A percentile compares a stretch with the other conserved stretches of the same genome.
These are phyloP conservation scores for Trichopus zeylanicus DNA, from an alignment of 116 monocot genomes.

Conservation along the genomic window DNA sequence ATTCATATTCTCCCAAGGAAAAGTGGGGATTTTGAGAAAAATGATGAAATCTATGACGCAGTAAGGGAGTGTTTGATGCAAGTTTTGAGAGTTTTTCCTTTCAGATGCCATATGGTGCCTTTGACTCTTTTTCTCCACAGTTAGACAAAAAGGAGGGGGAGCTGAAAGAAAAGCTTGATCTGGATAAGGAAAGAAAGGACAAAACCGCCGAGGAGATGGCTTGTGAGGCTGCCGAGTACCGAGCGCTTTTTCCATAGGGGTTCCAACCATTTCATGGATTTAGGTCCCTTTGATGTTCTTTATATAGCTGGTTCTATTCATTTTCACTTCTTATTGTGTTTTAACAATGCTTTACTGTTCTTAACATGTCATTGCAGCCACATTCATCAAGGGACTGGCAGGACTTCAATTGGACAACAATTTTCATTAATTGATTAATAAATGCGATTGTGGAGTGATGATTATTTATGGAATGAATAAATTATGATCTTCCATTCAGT, in stretches of 20 bases:
- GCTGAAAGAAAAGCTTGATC: slow-evolving; percentile 77
- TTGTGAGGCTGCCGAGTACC: slow-evolving; percentile 75
- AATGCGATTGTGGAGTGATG: too few species aligned
- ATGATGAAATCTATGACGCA: slow-evolving; percentile 92
- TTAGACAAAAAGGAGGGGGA: slow-evolving; percentile 75
- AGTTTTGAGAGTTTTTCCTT: background rate
- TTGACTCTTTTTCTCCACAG: slow-evolving; percentile 13
- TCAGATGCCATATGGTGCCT: background rate
- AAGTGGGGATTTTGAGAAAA: slow-evolving; percentile 75
- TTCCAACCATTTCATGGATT: slow-evolving; percentile 14
- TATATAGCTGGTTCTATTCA: too few species aligned
- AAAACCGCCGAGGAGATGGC: slow-evolving; percentile 73
- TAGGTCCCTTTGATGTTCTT: background rate
- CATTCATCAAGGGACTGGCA: too few species aligned
- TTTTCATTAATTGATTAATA: too few species aligned
- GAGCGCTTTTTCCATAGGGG: slow-evolving; percentile 52
- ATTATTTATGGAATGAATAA: too few species aligned
- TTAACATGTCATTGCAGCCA: too few species aligned
- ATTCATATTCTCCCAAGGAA: slow-evolving; percentile 79
- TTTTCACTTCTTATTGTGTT: too few species aligned
- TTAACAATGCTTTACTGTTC: too few species aligned
- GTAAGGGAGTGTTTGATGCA: slow-evolving; percentile 27
- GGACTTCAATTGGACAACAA: too few species aligned
- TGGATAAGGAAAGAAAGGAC: slow-evolving; percentile 82
- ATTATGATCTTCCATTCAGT: too few species aligned